phyloP scores from a whole-genome alignment of 805 yeast species.

The Wickerhamomyces alni region DNA sequence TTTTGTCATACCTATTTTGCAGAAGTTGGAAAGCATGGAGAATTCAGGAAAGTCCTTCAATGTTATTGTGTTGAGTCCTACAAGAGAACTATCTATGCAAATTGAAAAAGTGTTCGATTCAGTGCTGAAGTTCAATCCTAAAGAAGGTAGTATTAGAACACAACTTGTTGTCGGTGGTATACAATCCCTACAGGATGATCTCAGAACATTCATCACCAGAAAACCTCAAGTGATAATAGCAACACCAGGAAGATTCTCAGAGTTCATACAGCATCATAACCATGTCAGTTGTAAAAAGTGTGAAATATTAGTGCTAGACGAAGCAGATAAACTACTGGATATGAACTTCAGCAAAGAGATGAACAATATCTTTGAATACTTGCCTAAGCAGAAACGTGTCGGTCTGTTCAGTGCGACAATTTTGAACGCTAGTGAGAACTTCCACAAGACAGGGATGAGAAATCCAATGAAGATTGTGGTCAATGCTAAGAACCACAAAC shows the following conservation, averaged over 20 bases:
- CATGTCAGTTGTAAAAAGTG: conserved; percentile 55
- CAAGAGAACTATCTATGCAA: conserved; percentile 65
- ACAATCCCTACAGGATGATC: conserved; percentile 63
- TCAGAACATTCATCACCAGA: conserved; percentile 44
- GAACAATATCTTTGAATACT: conserved; percentile 52
- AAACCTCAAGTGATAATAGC: conserved; percentile 78
- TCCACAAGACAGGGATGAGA: conserved; percentile 84
- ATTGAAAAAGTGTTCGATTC: conserved; percentile 60
- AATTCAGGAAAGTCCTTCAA: conserved; percentile 47
- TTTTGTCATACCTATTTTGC: conserved; percentile 76
- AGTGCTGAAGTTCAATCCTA: conserved; percentile 54
- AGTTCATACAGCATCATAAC: conserved; percentile 46
- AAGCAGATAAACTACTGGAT: conserved; percentile 87
- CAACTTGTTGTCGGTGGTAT: conserved; percentile 64
- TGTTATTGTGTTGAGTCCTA: conserved; percentile 64
- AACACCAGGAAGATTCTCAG: conserved; percentile 86
- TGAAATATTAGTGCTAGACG: conserved; percentile 79
- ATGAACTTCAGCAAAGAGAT: conserved; percentile 67
- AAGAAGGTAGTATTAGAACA: conserved; percentile 39
- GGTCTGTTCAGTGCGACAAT: conserved; percentile 95
- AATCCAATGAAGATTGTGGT: conserved; percentile 89
- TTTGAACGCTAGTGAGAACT: conserved; percentile 68
- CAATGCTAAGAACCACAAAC: conserved; percentile 47
- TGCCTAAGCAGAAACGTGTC: conserved; percentile 90
- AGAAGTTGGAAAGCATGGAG: conserved; percentile 38